These are phyloP conservation scores for Plectosphaerella plurivora DNA, from an alignment of 2,329 filamentous ascomycete genomes.

Conservation along the genomic window DNA sequence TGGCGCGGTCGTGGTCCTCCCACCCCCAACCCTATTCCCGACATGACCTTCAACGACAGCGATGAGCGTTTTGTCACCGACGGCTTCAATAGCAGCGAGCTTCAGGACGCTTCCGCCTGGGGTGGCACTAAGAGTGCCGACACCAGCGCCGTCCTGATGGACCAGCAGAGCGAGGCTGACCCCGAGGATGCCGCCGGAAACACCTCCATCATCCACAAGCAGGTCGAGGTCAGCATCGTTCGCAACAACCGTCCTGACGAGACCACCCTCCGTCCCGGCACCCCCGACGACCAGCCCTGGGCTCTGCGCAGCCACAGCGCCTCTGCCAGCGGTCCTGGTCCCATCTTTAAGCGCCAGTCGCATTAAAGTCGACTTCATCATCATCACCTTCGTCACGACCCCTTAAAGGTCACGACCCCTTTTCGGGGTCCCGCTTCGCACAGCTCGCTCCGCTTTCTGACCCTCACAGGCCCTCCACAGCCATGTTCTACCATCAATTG, in stretches of 20 bases:
- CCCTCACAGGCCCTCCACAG: neutral
- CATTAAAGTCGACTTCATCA: too few relatives aligned
- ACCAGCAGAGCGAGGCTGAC: too few relatives aligned
- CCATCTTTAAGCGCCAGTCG: too few relatives aligned
- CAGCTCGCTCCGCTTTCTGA: neutral
- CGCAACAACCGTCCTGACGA: neutral
- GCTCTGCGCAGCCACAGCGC: neutral
- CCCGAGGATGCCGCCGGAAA: neutral
- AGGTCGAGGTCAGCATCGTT: neutral
- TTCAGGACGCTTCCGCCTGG: neutral
- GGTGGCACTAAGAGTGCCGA: too few relatives aligned
- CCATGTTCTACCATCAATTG: neutral
- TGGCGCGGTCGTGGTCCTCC: slow-evolving; percentile 24
- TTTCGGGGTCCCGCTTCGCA: neutral
- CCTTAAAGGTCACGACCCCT: neutral
- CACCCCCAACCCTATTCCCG: slow-evolving; percentile 25
- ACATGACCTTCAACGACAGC: slow-evolving; percentile 31
- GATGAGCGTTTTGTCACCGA: slow-evolving; percentile 36
- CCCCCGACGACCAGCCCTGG: neutral
- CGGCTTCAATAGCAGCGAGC: neutral
- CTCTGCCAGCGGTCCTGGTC: too few relatives aligned
- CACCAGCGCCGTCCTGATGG: too few relatives aligned
- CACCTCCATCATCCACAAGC: neutral
- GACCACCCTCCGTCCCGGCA: neutral
- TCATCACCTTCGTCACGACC: too few relatives aligned